Conservation (phyloP, 192 early-diverging fungal species). For the Mortierella claussenii region DNA sequence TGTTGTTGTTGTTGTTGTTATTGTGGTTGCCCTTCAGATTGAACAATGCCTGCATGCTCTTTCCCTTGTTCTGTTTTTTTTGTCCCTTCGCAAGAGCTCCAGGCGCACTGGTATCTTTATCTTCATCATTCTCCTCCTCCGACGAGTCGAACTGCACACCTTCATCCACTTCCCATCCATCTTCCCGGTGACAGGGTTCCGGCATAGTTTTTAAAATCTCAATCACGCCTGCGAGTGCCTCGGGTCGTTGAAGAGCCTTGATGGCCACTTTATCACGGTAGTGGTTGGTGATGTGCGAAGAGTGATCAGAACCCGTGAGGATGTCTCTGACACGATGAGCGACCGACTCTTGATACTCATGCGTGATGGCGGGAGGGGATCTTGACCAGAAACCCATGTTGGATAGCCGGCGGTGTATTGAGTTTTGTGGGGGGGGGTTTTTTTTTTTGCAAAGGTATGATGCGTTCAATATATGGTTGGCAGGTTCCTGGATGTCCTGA, state of each 20-base stretch:
- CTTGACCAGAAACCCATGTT: constrained; percentile 43
- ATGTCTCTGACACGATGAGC: constrained; percentile 53
- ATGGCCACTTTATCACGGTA: constrained; percentile 40
- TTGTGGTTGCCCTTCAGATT: not conserved
- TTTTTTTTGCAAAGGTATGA: not conserved
- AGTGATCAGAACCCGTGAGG: constrained; percentile 40
- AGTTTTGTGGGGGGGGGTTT: not conserved
- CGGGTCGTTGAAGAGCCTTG: constrained; percentile 51
- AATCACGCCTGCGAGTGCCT: constrained; percentile 42
- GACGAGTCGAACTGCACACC: constrained; percentile 15
- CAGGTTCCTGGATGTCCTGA: no score
- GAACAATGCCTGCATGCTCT: no score
- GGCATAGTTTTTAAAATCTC: constrained; percentile 56
- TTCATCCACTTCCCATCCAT: constrained; percentile 35
- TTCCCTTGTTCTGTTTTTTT: no score
- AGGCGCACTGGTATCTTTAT: not conserved
- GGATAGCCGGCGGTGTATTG: no score
- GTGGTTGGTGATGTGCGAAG: not conserved
- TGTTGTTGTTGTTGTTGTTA: not conserved
- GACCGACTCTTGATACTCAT: constrained; percentile 53
- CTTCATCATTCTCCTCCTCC: constrained; percentile 6
- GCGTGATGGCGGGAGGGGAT: constrained; percentile 19
- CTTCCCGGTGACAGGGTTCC: constrained; percentile 25
- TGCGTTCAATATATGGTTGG: not conserved
- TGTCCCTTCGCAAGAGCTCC: no score